These are phyloP conservation scores for Microthyrium microscopicum DNA, from an alignment of 2,329 filamentous ascomycete genomes.

Conservation along the genomic window DNA sequence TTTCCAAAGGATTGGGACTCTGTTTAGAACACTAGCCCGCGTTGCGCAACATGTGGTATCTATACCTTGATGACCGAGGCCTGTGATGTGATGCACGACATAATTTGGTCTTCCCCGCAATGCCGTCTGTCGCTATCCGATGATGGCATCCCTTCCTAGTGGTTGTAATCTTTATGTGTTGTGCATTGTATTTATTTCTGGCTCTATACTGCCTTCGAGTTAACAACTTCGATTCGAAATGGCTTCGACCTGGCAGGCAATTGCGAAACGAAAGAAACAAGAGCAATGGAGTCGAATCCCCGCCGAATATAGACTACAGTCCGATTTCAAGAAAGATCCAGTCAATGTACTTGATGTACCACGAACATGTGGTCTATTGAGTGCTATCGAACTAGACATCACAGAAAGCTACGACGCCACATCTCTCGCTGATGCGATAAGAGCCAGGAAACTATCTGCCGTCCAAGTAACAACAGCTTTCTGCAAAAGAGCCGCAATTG, in stretches of 20 bases:
- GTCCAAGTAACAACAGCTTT: slow-evolving; percentile 25
- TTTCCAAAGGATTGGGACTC: too few relatives aligned
- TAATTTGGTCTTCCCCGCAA: too few relatives aligned
- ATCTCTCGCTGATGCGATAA: slow-evolving; percentile 20
- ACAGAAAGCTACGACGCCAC: slow-evolving; percentile 37
- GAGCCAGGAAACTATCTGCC: slow-evolving; percentile 18
- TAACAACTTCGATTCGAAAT: too few relatives aligned
- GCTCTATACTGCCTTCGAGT: too few relatives aligned
- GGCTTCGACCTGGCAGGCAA: slow-evolving; percentile 22
- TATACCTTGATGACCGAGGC: too few relatives aligned
- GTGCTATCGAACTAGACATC: slow-evolving; percentile 33
- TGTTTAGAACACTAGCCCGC: too few relatives aligned
- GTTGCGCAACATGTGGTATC: too few relatives aligned
- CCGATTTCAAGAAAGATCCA: slow-evolving; percentile 12
- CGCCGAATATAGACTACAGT: slow-evolving; percentile 25
- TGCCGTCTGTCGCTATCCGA: too few relatives aligned
- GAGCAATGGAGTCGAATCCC: slow-evolving; percentile 26
- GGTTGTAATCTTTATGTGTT: too few relatives aligned
- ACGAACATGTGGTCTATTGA: slow-evolving; percentile 35
- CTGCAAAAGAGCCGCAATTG: slow-evolving; percentile 20
- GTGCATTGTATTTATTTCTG: too few relatives aligned
- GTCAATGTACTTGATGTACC: slow-evolving; percentile 32
- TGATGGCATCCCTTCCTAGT: too few relatives aligned
- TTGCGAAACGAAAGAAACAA: slow-evolving; percentile 26
- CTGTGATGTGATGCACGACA: too few relatives aligned